Evolutionary conservation across 1,284 basidiomycete species (phyloP).

Genomic region (Phylloboletellus chloephorus): DNA sequence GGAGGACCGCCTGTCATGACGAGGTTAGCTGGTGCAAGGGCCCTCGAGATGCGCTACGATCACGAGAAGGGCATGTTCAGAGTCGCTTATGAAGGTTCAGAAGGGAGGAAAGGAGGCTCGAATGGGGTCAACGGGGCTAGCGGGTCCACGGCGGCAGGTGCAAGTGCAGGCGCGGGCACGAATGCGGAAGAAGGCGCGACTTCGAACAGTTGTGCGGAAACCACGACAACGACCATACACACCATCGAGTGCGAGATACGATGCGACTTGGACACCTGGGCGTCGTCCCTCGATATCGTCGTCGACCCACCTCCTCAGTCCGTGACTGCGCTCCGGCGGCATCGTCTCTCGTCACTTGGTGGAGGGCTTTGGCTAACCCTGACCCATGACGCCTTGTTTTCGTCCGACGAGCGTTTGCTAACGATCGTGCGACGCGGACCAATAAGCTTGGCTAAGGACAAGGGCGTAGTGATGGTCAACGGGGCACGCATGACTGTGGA

Average conservation of each 20-base stretch:
- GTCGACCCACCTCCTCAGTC: constrained; percentile 90
- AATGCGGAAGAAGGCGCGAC: constrained; percentile 12
- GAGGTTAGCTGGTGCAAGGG: constrained; percentile 75
- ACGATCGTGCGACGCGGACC: constrained; percentile 75
- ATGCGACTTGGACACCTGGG: constrained; percentile 93
- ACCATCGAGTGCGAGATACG: constrained; percentile 90
- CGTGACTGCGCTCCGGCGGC: constrained; percentile 81
- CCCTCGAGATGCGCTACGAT: constrained; percentile 75
- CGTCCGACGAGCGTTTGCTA: constrained; percentile 71
- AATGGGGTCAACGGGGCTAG: constrained; percentile 22
- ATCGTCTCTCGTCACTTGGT: constrained; percentile 81
- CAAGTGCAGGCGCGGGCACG: constrained; percentile 7
- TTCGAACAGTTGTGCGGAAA: not conserved
- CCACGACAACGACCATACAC: constrained; percentile 32
- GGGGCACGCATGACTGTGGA: constrained; percentile 86
- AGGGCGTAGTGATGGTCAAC: constrained; percentile 83
- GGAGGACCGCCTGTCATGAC: constrained; percentile 91
- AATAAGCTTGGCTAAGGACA: constrained; percentile 56
- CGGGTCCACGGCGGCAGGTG: constrained; percentile 7
- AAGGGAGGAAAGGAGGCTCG: constrained; percentile 42
- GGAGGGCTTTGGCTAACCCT: constrained; percentile 97
- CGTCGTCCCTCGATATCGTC: constrained; percentile 80
- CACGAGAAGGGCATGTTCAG: constrained; percentile 81
- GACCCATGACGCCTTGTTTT: constrained; percentile 76
- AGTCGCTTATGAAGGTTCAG: constrained; percentile 78